Evolutionary conservation across 257 asterid genomes (phyloP).

Genomic region (Jaltomata sinuosa): DNA sequence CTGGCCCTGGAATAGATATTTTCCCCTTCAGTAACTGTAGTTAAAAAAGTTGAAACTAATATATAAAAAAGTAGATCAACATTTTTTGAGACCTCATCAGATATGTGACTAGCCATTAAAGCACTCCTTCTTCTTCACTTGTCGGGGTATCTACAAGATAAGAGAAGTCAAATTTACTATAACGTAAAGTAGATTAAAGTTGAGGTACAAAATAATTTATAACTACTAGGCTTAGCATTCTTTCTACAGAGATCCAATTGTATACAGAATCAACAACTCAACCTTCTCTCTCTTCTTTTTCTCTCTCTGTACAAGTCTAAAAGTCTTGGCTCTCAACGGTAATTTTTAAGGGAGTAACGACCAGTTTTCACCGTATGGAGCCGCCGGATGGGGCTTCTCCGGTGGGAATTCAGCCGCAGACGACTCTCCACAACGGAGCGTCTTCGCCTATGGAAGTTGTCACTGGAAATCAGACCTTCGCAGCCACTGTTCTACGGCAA

Average conservation of each 20-base stretch:
- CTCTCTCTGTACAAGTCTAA: not conserved
- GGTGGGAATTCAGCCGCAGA: no score
- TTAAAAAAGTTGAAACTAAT: not conserved
- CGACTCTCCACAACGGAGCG: not conserved
- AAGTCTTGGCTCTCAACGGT: not conserved
- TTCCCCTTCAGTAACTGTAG: not conserved
- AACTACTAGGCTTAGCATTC: no score
- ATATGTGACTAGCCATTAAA: no score
- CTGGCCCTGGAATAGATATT: slow-evolving; percentile 11
- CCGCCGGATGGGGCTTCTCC: no score
- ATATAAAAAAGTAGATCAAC: not conserved
- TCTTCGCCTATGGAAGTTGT: not conserved
- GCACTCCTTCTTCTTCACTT: no score
- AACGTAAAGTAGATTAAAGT: no score
- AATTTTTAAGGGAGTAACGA: not conserved
- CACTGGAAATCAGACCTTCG: not conserved
- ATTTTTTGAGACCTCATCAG: no score
- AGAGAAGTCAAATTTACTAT: no score
- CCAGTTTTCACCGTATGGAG: no score
- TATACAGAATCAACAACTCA: not conserved
- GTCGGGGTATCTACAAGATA: no score
- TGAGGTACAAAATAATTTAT: no score
- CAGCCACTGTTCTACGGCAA: not conserved
- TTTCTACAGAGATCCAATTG: not conserved
- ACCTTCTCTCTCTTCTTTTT: not conserved